phyloP scores from a whole-genome alignment of 345 rosid genomes.

The Eucalyptus cloeziana region DNA sequence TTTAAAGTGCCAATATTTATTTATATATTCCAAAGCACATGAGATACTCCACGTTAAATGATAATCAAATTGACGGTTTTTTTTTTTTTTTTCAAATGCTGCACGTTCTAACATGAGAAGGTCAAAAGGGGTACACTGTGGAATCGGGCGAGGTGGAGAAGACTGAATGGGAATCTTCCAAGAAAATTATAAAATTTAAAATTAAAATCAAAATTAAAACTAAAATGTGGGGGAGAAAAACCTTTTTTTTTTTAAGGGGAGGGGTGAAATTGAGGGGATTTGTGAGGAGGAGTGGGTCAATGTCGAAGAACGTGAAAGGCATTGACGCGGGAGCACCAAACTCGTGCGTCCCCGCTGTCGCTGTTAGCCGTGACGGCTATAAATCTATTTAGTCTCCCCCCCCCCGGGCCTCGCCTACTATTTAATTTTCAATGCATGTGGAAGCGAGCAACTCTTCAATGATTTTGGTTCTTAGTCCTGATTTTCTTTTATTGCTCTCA shows the following conservation, averaged over 20 bases:
- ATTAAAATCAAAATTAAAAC: neutral
- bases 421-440: neutral
- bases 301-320: neutral
- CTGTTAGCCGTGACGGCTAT: neutral
- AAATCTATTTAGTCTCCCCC: neutral
- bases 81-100: neutral
- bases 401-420: neutral
- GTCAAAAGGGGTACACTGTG: neutral
- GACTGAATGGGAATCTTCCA: neutral
- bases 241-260: neutral
- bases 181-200: neutral
- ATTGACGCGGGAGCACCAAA: neutral
- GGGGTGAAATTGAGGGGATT: neutral
- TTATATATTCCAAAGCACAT: neutral
- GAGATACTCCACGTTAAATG: neutral
- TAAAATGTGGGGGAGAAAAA: neutral
- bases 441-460: neutral
- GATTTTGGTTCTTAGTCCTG: neutral
- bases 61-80: neutral
- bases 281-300: neutral
- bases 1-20: neutral
- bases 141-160: neutral
- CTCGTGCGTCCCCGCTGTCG: neutral
- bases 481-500: neutral
- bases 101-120: neutral